Conservation (phyloP, 176 grass and related monocot genomes). For the Dactylis glomerata region DNA sequence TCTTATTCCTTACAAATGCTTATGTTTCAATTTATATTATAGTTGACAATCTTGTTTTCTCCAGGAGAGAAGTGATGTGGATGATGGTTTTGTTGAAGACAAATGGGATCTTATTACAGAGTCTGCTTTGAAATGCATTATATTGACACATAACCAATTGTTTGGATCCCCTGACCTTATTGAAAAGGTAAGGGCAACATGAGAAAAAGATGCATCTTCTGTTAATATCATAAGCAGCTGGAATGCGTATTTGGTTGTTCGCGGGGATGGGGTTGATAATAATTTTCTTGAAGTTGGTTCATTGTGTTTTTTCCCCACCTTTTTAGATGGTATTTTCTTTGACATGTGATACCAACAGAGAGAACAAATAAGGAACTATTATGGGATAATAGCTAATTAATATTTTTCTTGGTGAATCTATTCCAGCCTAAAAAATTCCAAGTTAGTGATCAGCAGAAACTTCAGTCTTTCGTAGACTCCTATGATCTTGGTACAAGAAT, state of each 20-base stretch:
- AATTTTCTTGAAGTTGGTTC: not conserved
- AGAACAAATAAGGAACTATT: not conserved
- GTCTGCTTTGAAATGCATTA: conserved; percentile 55
- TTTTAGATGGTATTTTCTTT: not conserved
- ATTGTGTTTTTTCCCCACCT: not conserved
- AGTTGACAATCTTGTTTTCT: conserved; percentile 21
- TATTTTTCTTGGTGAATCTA: conserved; percentile 23
- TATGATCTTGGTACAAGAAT: conserved; percentile 74
- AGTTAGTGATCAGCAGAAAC: conserved; percentile 61
- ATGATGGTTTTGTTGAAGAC: conserved; percentile 48
- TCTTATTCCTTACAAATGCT: not conserved
- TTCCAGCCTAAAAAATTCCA: conserved; percentile 50
- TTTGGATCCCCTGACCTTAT: conserved; percentile 77
- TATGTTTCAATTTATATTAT: conserved; percentile 14
- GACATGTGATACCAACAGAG: not conserved
- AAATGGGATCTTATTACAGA: conserved; percentile 73
- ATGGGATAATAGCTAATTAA: conserved; percentile 21
- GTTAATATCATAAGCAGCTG: not conserved
- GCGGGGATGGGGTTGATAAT: not conserved
- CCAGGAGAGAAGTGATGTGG: conserved; percentile 49
- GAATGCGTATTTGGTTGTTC: not conserved
- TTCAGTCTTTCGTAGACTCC: conserved; percentile 72
- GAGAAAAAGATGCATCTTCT: conserved; percentile 11
- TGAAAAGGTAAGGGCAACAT: conserved; percentile 58
- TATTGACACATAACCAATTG: conserved; percentile 67